Evolutionary conservation across 2,329 filamentous ascomycete genomes (phyloP).

Genomic region (Talaromyces atroroseus): DNA sequence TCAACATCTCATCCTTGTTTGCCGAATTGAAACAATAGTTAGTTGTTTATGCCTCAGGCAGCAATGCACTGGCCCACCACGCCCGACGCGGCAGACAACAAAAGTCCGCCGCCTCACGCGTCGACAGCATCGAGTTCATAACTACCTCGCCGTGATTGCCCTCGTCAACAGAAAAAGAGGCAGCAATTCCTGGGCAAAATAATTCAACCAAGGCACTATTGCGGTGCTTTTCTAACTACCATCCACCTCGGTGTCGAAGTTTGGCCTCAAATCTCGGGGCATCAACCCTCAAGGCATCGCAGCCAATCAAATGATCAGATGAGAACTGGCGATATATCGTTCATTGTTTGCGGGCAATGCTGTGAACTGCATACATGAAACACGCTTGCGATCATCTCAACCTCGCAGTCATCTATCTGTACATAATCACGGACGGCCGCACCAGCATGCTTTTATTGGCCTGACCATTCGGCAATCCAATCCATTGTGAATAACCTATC

Average conservation of each 20-base stretch:
- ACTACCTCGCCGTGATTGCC: too few relatives aligned
- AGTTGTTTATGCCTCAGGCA: background rate
- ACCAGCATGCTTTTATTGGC: too few relatives aligned
- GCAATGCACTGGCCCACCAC: background rate
- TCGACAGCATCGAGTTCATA: background rate
- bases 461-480: too few relatives aligned
- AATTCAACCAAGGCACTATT: too few relatives aligned
- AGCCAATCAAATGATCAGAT: conserved; percentile 4
- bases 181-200: background rate
- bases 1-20: background rate
- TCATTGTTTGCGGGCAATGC: background rate
- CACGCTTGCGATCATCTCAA: too few relatives aligned
- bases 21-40: too few relatives aligned
- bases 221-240: too few relatives aligned
- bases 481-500: too few relatives aligned
- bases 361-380: background rate
- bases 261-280: too few relatives aligned
- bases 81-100: conserved; percentile 10
- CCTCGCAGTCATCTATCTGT: too few relatives aligned
- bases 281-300: background rate
- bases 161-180: background rate
- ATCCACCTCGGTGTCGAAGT: too few relatives aligned
- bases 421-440: too few relatives aligned
- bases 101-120: conserved; percentile 4
- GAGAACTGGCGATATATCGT: background rate